phyloP scores from a whole-genome alignment of 2,329 filamentous ascomycete species.

The Beauveria australis region DNA sequence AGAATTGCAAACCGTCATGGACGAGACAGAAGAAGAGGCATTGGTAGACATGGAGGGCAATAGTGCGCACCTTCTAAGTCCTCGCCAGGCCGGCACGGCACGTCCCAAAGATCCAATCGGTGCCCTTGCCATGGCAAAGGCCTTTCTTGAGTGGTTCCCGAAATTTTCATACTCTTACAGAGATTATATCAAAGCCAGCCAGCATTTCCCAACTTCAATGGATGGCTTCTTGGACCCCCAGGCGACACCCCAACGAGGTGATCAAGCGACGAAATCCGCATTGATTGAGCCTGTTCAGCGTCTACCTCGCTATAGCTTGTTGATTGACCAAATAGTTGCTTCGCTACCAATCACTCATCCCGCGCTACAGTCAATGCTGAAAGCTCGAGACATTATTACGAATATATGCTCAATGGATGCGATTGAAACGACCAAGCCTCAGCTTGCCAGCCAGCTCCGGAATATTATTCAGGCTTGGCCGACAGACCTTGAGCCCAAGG shows the following conservation, averaged over 20 bases:
- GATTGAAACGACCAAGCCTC: constrained; percentile 59
- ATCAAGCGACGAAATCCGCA: constrained; percentile 82
- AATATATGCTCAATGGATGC: constrained; percentile 93
- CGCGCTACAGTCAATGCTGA: constrained; percentile 72
- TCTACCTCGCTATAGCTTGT: constrained; percentile 85
- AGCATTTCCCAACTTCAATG: constrained; percentile 74
- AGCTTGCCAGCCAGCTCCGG: constrained; percentile 64
- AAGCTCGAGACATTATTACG: constrained; percentile 85
- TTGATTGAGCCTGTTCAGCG: constrained; percentile 95
- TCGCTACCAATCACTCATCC: constrained; percentile 81
- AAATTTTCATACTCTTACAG: constrained; percentile 86
- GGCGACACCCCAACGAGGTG: constrained; percentile 56
- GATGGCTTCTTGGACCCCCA: constrained; percentile 71
- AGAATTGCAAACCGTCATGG: constrained; percentile 66
- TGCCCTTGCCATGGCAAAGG: constrained; percentile 66
- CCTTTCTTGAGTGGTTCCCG: constrained; percentile 87
- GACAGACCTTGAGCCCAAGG: constrained; percentile 58
- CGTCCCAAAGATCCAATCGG: constrained; percentile 66
- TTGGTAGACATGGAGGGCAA: constrained; percentile 63
- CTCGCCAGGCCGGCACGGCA: constrained; percentile 34
- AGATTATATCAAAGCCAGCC: constrained; percentile 86
- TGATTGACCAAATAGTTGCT: constrained; percentile 91
- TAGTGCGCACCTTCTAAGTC: constrained; percentile 33
- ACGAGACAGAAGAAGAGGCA: constrained; percentile 76
- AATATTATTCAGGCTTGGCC: constrained; percentile 76